These are phyloP conservation scores for Macadamia integrifolia DNA, from an alignment of 164 flowering plant species.

Conservation along the genomic window DNA sequence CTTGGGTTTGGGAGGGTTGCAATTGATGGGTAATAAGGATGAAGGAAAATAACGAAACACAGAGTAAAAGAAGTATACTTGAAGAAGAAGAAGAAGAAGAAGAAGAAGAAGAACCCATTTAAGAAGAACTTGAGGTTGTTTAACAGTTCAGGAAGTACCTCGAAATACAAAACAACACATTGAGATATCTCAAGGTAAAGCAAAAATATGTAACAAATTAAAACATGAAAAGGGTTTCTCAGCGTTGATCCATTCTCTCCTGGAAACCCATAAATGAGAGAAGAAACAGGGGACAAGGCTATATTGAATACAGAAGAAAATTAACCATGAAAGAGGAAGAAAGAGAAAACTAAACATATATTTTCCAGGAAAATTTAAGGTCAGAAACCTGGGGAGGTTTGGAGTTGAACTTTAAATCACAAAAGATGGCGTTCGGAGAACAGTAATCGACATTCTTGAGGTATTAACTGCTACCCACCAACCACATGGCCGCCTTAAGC, in stretches of 20 bases:
- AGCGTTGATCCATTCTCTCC: no score
- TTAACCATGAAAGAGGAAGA: neutral
- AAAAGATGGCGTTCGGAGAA: neutral
- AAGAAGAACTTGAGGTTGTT: neutral
- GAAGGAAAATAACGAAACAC: slow-evolving; percentile 35
- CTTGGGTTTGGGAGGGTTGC: slow-evolving; percentile 70
- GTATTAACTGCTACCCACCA: neutral
- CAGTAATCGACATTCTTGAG: neutral
- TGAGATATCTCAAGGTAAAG: no score
- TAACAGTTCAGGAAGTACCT: neutral
- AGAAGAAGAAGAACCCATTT: slow-evolving; percentile 24
- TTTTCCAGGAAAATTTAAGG: neutral
- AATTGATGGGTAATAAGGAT: slow-evolving; percentile 35
- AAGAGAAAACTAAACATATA: neutral
- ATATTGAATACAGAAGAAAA: neutral
- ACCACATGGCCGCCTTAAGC: neutral
- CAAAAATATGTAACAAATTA: no score
- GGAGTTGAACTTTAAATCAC: neutral
- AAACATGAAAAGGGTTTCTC: neutral
- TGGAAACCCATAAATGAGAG: neutral
- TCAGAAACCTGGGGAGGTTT: no score
- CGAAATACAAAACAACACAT: neutral
- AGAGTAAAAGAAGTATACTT: slow-evolving; percentile 16
- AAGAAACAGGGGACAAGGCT: neutral
- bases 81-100: neutral